These are phyloP conservation scores for Sphaerostilbella broomeana DNA, from an alignment of 2,329 filamentous ascomycete species.

Conservation along the genomic window DNA sequence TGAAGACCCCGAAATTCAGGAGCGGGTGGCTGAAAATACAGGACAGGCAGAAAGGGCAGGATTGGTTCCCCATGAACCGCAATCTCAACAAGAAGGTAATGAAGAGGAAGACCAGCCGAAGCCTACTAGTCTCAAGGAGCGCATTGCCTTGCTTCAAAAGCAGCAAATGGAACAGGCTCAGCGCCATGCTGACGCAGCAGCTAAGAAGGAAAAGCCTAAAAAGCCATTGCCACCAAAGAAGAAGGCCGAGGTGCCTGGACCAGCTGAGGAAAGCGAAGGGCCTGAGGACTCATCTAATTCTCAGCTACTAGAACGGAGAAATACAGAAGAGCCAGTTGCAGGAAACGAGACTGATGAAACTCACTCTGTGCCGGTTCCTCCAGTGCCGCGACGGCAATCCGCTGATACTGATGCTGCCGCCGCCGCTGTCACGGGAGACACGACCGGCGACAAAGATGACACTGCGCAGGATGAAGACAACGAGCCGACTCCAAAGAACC, in stretches of 20 bases:
- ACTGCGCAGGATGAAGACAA: constrained; percentile 67
- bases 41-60: constrained; percentile 65
- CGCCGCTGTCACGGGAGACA: constrained; percentile 58
- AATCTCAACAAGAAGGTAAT: constrained; percentile 37
- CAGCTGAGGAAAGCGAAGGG: constrained; percentile 25
- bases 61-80: constrained; percentile 38
- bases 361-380: constrained; percentile 31
- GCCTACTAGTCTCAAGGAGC: constrained; percentile 86
- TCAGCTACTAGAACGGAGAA: constrained; percentile 36
- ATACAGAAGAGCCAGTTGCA: constrained; percentile 40
- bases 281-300: constrained; percentile 16
- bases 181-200: constrained; percentile 67
- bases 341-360: constrained; percentile 46
- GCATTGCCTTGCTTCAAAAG: constrained; percentile 88
- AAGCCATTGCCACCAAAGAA: constrained; percentile 56
- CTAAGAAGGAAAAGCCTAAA: constrained; percentile 86
- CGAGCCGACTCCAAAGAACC: constrained; percentile 48
- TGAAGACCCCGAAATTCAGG: constrained; percentile 69
- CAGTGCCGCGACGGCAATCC: constrained; percentile 48
- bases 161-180: constrained; percentile 87
- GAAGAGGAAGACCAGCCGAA: constrained; percentile 78
- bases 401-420: constrained; percentile 61
- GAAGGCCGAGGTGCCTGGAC: constrained; percentile 41
- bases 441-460: constrained; percentile 55
- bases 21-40: constrained; percentile 57